Conservation (phyloP, 2,329 filamentous ascomycete genomes). For the Helicocarpus griseus region DNA sequence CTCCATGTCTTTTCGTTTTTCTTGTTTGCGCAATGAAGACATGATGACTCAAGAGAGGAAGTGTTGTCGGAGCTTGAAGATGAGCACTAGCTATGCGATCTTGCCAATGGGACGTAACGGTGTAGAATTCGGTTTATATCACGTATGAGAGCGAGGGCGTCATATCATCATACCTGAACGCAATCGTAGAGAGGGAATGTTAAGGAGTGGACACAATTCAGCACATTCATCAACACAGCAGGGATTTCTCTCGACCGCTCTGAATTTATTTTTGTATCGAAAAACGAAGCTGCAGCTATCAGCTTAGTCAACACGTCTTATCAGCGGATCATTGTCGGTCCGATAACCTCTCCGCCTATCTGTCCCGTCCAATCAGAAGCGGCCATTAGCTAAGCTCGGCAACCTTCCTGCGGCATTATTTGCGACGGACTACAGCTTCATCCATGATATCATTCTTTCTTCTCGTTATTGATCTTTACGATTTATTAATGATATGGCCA, state of each 20-base stretch:
- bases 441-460: background rate
- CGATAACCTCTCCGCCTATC: background rate
- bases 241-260: too few species aligned
- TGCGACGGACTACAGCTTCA: background rate
- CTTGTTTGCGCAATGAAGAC: background rate
- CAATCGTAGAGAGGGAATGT: background rate
- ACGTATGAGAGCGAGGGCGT: background rate
- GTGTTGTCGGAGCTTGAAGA: background rate
- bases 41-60: background rate
- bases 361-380: slow-evolving; percentile 1
- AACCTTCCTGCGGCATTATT: background rate
- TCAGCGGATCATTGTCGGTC: slow-evolving; percentile 3
- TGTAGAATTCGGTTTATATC: background rate
- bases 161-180: background rate
- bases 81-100: background rate
- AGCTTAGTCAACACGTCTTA: background rate
- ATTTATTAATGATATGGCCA: background rate
- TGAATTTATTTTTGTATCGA: too few species aligned
- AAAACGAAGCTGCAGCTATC: too few species aligned
- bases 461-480: background rate
- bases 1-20: background rate
- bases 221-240: background rate
- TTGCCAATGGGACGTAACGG: background rate
- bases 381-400: background rate
- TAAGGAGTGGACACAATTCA: background rate